Evolutionary conservation across 1,284 basidiomycete species (phyloP).

Genomic region (Rhizopogon hawkerae): DNA sequence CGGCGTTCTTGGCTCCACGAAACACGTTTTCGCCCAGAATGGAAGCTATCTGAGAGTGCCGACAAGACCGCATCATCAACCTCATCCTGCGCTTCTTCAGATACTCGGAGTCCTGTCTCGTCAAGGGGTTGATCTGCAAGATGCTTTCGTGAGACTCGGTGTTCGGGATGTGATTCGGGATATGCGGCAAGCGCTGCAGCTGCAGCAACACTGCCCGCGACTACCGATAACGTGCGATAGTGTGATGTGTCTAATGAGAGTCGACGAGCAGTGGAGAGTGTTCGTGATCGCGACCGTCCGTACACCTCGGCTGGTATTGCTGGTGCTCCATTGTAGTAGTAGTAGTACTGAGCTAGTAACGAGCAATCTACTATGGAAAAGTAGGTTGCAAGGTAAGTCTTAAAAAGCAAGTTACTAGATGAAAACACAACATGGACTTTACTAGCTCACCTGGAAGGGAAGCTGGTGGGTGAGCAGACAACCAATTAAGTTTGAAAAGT

Average conservation of each 20-base stretch:
- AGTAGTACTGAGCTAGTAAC: constrained; percentile 70
- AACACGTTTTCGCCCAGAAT: constrained; percentile 61
- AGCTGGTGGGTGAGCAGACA: constrained; percentile 87
- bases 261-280: constrained; percentile 36
- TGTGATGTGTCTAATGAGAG: constrained; percentile 45
- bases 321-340: constrained; percentile 55
- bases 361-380: constrained; percentile 75
- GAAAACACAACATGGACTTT: constrained; percentile 5
- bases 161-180: constrained; percentile 35
- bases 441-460: constrained; percentile 75
- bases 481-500: constrained; percentile 82
- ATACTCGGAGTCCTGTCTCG: constrained; percentile 12
- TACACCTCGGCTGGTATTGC: constrained; percentile 30
- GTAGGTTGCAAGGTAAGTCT: constrained; percentile 85
- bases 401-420: constrained; percentile 2
- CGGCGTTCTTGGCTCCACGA: constrained; percentile 60
- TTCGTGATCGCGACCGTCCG: constrained; percentile 35
- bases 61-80: constrained; percentile 43
- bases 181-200: constrained; percentile 58
- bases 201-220: constrained; percentile 60
- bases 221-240: constrained; percentile 60
- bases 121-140: constrained; percentile 12
- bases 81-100: constrained; percentile 39
- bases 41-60: constrained; percentile 58
- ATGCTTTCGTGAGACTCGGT: constrained; percentile 18